These are phyloP conservation scores for Warburgia ugandensis DNA, from an alignment of 164 flowering plant genomes.

Conservation along the genomic window DNA sequence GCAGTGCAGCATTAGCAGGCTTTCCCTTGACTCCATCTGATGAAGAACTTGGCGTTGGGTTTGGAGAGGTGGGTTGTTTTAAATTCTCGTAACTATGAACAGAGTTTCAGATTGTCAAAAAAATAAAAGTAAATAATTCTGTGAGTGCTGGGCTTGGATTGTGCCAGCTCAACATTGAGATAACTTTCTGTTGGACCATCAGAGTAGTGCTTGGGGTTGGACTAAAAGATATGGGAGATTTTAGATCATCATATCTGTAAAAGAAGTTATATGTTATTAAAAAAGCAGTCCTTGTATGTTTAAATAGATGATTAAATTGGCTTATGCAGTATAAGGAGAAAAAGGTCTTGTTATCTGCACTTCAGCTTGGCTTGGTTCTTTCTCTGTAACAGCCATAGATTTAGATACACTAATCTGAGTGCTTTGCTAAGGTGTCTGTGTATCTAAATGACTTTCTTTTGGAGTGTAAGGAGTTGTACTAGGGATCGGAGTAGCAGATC, in stretches of 20 bases:
- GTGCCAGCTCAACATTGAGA: neutral
- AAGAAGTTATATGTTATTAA: too few species aligned
- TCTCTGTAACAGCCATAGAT: neutral
- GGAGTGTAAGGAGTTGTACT: slow-evolving; percentile 13
- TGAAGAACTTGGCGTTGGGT: slow-evolving; percentile 23
- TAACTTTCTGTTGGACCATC: neutral
- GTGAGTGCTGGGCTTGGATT: neutral
- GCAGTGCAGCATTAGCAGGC: too few species aligned
- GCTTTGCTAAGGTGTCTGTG: slow-evolving; percentile 7
- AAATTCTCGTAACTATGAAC: slow-evolving; percentile 67
- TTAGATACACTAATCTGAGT: slow-evolving; percentile 8
- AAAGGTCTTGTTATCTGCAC: slow-evolving; percentile 24
- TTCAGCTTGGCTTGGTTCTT: slow-evolving; percentile 6
- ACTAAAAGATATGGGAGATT: too few species aligned
- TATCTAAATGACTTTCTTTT: slow-evolving; percentile 3
- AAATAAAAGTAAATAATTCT: neutral
- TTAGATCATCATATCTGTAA: too few species aligned
- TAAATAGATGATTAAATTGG: neutral
- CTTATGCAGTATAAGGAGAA: slow-evolving; percentile 43
- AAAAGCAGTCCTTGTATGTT: too few species aligned
- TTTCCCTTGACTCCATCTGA: too few species aligned
- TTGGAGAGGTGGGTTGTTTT: slow-evolving; percentile 75
- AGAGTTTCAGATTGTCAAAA: slow-evolving; percentile 5
- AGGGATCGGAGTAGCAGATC: slow-evolving; percentile 38
- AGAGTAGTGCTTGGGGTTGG: neutral